Conservation (phyloP, 352 stramenopile species). For the Phytophthora uliginosa region DNA sequence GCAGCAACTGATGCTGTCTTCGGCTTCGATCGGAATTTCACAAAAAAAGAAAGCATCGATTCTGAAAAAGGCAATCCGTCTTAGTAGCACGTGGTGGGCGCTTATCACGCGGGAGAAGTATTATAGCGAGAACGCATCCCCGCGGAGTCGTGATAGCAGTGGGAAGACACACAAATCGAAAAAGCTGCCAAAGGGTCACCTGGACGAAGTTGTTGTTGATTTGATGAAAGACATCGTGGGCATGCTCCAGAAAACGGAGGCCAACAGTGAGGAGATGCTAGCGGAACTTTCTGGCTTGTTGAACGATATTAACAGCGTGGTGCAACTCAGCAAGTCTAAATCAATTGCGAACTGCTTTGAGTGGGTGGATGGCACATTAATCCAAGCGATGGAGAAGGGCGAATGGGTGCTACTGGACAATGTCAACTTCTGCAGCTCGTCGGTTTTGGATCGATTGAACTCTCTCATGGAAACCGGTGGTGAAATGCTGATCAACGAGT, state of each 20-base stretch:
- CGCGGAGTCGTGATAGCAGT: conserved; percentile 5
- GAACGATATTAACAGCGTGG: conserved; percentile 48
- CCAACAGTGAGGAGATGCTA: conserved; percentile 12
- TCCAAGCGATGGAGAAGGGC: conserved; percentile 98
- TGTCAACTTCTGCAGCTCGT: conserved; percentile 99
- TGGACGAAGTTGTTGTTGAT: conserved; percentile 70
- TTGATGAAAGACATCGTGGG: conserved; percentile 61
- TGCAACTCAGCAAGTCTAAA: conserved; percentile 68
- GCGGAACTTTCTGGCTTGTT: conserved; percentile 27
- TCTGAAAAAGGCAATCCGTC: conserved; percentile 49
- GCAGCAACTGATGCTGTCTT: conserved; percentile 46
- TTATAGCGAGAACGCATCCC: conserved; percentile 35
- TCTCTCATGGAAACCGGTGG: conserved; percentile 98
- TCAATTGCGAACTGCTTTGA: conserved; percentile 94
- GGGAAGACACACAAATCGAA: conserved; percentile 38
- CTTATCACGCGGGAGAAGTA: conserved; percentile 55
- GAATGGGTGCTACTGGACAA: conserved; percentile 99
- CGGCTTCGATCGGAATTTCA: conserved; percentile 23
- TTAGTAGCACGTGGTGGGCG: conserved; percentile 65
- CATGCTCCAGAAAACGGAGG: conserved; percentile 34
- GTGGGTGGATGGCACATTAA: conserved; percentile 99
- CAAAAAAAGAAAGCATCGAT: conserved; percentile 36
- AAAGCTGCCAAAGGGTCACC: conserved; percentile 72
- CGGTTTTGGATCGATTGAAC: conserved; percentile 99
- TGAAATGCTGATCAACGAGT: conserved; percentile 99